Percentiles rank a stretch among this genome's conserved stretches.
Conservation (phyloP, 2,329 filamentous ascomycete species). For the Didymellaceae sp. region DNA sequence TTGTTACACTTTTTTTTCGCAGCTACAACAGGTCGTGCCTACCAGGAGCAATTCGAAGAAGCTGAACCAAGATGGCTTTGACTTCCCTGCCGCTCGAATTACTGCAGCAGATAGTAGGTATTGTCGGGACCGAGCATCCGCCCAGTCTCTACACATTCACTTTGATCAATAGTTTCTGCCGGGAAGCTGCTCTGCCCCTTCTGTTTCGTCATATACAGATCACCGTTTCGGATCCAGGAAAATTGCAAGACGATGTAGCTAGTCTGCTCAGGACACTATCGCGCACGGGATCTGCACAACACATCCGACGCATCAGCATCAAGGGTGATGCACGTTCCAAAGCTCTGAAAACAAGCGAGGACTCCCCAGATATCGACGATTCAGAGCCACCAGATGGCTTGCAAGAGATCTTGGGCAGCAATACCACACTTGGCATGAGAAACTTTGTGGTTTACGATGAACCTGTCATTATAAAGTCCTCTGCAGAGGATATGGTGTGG, state of each 20-base stretch:
- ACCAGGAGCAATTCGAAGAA: too few relatives aligned
- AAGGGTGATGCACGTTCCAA: conserved; percentile 21
- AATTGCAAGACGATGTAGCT: conserved; percentile 16
- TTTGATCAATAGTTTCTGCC: conserved; percentile 26
- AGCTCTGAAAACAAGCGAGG: conserved; percentile 1
- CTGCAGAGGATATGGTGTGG: conserved; percentile 29
- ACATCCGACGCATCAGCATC: conserved; percentile 25
- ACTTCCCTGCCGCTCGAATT: conserved; percentile 23
- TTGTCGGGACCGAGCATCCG: conserved; percentile 21
- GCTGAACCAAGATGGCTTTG: too few relatives aligned
- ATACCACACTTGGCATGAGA: not conserved
- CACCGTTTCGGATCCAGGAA: conserved; percentile 17
- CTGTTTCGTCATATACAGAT: conserved; percentile 22
- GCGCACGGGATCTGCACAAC: conserved; percentile 20
- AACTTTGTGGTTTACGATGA: conserved; percentile 26
- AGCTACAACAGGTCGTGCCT: too few relatives aligned
- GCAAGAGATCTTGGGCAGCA: conserved; percentile 22
- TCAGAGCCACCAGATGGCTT: conserved; percentile 8
- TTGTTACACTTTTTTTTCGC: too few relatives aligned
- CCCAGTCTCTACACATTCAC: conserved; percentile 27
- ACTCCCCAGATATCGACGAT: not conserved
- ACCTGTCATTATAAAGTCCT: conserved; percentile 23
- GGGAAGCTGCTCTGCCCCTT: conserved; percentile 19
- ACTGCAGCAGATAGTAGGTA: conserved; percentile 25
- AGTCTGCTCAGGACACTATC: conserved; percentile 21